These are phyloP conservation scores for Boletus rubroflammeus DNA, from an alignment of 768 basidiomycete species.

Conservation along the genomic window DNA sequence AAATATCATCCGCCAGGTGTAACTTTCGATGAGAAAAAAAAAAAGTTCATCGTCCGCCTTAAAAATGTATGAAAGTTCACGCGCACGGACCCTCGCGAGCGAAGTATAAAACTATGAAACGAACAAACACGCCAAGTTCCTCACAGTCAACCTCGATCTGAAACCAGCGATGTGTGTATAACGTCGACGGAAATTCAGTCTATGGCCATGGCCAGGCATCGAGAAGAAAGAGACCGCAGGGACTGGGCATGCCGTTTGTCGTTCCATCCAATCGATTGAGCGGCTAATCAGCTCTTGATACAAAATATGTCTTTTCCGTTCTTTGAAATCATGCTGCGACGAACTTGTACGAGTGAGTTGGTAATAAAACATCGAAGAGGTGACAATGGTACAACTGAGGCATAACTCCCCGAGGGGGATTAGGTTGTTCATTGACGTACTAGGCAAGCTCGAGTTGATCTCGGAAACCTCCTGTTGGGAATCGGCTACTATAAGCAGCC, in stretches of 20 bases:
- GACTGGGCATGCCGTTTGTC: slow-evolving; percentile 74
- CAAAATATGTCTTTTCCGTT: slow-evolving; percentile 19
- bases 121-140: slow-evolving; percentile 8
- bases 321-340: neutral
- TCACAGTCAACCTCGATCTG: slow-evolving; percentile 43
- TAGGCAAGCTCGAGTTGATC: slow-evolving; percentile 1
- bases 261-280: slow-evolving; percentile 40
- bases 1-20: slow-evolving; percentile 75
- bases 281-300: slow-evolving; percentile 74
- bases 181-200: slow-evolving; percentile 24
- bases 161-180: slow-evolving; percentile 28
- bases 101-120: slow-evolving; percentile 29
- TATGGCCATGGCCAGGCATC: slow-evolving; percentile 26
- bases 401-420: neutral
- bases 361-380: neutral
- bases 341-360: neutral
- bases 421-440: slow-evolving; percentile 1
- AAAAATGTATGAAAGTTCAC: slow-evolving; percentile 19
- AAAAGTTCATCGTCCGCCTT: neutral
- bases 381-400: neutral
- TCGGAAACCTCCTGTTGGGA: neutral
- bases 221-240: slow-evolving; percentile 49
- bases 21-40: slow-evolving; percentile 54
- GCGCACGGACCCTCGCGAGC: slow-evolving; percentile 50
- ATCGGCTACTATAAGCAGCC: neutral